phyloP scores from a whole-genome alignment of 768 basidiomycete genomes.

The Trametes meyenii region DNA sequence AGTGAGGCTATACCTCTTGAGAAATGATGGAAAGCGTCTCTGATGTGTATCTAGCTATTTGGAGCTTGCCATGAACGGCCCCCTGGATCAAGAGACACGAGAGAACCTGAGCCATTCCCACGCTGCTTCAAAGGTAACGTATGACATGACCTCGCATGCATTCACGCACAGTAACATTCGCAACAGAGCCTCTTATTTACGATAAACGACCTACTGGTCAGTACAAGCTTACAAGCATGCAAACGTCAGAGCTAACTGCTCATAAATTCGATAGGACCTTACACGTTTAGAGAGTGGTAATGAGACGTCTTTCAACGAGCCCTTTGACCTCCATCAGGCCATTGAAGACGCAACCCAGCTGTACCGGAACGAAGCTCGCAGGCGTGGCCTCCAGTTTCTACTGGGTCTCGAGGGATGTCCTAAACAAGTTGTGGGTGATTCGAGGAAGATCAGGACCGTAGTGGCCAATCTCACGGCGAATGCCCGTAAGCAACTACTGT shows the following conservation, averaged over 20 bases:
- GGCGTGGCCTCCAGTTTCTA: conserved; percentile 60
- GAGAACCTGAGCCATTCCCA: conserved; percentile 75
- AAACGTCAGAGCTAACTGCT: background rate
- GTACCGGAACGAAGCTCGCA: conserved; percentile 66
- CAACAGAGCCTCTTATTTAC: conserved; percentile 71
- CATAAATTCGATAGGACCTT: conserved; percentile 50
- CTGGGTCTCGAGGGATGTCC: conserved; percentile 60
- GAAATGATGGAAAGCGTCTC: background rate
- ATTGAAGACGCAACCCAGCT: conserved; percentile 65
- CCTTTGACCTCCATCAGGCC: conserved; percentile 63
- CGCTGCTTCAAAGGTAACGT: conserved; percentile 66
- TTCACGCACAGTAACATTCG: background rate
- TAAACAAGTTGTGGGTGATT: conserved; percentile 67
- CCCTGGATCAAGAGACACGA: conserved; percentile 70
- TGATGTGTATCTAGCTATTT: conserved; percentile 53
- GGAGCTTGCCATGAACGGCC: conserved; percentile 78
- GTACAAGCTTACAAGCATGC: conserved; percentile 6
- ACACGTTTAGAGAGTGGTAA: conserved; percentile 77
- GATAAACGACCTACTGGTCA: conserved; percentile 76
- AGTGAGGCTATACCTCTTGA: conserved; percentile 40
- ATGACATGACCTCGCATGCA: background rate
- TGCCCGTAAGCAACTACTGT: conserved; percentile 48
- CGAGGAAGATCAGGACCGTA: conserved; percentile 72
- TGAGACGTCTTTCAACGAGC: conserved; percentile 75
- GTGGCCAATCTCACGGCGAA: conserved; percentile 81